Base-by-base conservation (phyloP, 345 rosid genomes). In the Bretschneidera sinensis region DNA sequence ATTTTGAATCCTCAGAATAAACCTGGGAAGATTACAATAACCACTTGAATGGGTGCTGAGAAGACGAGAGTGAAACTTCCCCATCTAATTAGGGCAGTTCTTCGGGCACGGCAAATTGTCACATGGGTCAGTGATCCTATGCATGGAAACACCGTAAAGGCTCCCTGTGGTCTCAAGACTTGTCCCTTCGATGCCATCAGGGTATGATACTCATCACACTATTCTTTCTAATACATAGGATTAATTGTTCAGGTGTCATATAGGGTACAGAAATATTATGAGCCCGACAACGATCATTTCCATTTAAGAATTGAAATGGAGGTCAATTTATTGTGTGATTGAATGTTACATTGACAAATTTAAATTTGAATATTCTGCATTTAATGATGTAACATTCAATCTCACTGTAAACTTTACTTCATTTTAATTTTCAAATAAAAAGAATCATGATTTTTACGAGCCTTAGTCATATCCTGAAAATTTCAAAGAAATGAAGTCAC, bases 81-180 rank as follows among this genome's bases (percentile, higher is more conserved):
- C 50, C 83, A 90, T 79, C 72, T 90, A 60, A 85, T 90, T 10
- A 74, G 95, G 74, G 95, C 91, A 19, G 92, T 87, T 17, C 83
- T 91, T 17, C 51, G 83, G 9, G 85, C 92, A 18, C 95, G 97
- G 50, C 95, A 78, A 66, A 87, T 87, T 67, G 95, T 87, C 66
- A 87, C 95, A 19, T 90, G 97, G 95, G 92, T 90, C 66, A 87
- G 95, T 67, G 97, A 90, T 74, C 97, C 97, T 51, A 87, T 90
- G 97, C 97, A 90, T 48, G 97, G 97, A 60, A 90, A 90, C 88
- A 90, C 97, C 71, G 87, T 90, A 51, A 90, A 90, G 79, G 95
- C 96, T 73, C 97, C 97, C n/a, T 85, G 90, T 11, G 97, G 97
- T 67, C 87, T 90, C 59, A 90, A 90, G 79, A 90, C 96, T 65